Evolutionary conservation across 1,284 basidiomycete genomes (phyloP).

Genomic region (Chalciporus piperatoides): DNA sequence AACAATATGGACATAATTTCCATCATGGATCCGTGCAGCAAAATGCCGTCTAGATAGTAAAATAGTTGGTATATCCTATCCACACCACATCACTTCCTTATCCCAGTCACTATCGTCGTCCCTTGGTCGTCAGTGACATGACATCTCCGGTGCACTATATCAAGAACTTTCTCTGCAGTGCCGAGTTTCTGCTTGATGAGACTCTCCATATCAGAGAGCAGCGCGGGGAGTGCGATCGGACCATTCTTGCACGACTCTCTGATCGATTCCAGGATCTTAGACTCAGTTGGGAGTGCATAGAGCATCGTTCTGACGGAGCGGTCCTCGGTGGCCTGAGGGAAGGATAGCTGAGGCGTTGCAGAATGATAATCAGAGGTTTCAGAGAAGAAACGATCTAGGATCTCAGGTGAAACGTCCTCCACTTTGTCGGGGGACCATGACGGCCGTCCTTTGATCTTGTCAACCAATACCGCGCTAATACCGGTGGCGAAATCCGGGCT

Average conservation of each 20-base stretch:
- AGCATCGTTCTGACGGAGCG: slow-evolving; percentile 42
- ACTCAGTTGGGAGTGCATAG: slow-evolving; percentile 66
- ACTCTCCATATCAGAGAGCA: slow-evolving; percentile 55
- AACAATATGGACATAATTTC: neutral
- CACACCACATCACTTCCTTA: slow-evolving; percentile 44
- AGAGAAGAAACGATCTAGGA: slow-evolving; percentile 61
- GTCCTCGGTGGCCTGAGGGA: slow-evolving; percentile 37
- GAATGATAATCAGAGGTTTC: slow-evolving; percentile 45
- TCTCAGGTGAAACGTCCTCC: slow-evolving; percentile 52
- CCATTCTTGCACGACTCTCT: slow-evolving; percentile 55
- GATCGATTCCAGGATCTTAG: slow-evolving; percentile 61
- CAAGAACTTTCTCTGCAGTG: slow-evolving; percentile 67
- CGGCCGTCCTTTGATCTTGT: slow-evolving; percentile 54
- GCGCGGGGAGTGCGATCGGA: slow-evolving; percentile 51
- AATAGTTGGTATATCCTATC: neutral
- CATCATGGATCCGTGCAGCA: neutral
- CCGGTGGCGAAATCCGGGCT: slow-evolving; percentile 82
- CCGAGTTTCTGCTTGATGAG: slow-evolving; percentile 60
- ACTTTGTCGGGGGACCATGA: slow-evolving; percentile 65
- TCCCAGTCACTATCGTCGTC: slow-evolving; percentile 54
- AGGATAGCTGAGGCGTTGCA: slow-evolving; percentile 46
- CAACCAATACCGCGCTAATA: slow-evolving; percentile 69
- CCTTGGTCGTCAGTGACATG: slow-evolving; percentile 52
- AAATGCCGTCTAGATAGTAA: neutral
- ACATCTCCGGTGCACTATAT: slow-evolving; percentile 66